Evolutionary conservation across 768 basidiomycete genomes (phyloP), one percentile per base, ranked within the genome.

Genomic region (Tricholoma bakamatsutake): DNA sequence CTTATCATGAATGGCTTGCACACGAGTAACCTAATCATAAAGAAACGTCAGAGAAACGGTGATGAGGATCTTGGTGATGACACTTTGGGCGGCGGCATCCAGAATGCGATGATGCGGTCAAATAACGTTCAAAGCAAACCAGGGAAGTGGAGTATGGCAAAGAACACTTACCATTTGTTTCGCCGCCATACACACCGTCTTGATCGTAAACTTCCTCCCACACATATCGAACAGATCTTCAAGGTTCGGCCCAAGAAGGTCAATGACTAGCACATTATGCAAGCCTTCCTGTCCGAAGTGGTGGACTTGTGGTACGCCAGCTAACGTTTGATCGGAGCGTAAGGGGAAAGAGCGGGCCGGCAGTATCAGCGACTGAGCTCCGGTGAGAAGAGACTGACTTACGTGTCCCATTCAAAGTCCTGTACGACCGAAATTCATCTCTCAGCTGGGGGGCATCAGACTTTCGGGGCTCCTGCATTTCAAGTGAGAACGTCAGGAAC

Each of bases 151-250:
- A 18, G 30, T 39, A 39, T 27, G 30, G 13, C 43, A 46, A 57
- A 55, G 40, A 35, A 31, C 13, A 71, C 85, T 70, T 59, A 95
- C 96, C 96, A 98, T 99, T 71, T 99, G 97, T 72, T 90, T 98
- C 15, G 97, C 97, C 51, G 92, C 90, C 96, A 99, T 93, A 68
- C 93, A 97, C 27, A 98, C 96, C 0, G 96, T 98, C 82, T 99
- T 99, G 71, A 96, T 86, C 52, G 84, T 84, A 74, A 98, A 99
- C 74, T 98, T 98, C 61, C 96, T 87, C n/a, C 88, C 85, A 69
- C 95, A 98, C 93, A 97, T 94, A 73, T 98, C 96, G 67, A 99
- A 98, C 33, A 99, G 80, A 68, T 99, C 96, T 73, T 99, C 96
- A 43, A 99, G 76, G 64, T 94, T 96, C 18, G 96, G 96, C n/a